Conservation (phyloP, 768 basidiomycete genomes). For the Hygrophoropsis aurantiaca region DNA sequence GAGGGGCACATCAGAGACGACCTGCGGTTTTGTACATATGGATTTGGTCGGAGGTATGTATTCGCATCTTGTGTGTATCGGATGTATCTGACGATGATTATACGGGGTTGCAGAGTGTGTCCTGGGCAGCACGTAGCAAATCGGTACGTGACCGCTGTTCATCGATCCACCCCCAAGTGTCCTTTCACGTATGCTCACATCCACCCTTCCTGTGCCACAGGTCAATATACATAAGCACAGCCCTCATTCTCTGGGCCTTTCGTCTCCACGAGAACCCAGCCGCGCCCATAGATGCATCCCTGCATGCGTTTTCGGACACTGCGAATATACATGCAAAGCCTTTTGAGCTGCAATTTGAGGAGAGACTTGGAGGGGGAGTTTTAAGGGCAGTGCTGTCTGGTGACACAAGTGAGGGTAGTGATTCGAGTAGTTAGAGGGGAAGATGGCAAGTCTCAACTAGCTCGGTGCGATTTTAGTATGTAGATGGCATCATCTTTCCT, state of each 20-base stretch:
- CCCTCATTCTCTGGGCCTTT: neutral
- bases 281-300: slow-evolving; percentile 53
- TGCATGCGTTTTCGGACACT: slow-evolving; percentile 52
- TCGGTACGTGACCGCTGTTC: neutral
- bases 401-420: no score
- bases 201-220: no score
- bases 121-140: slow-evolving; percentile 4
- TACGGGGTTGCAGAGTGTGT: neutral
- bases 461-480: no score
- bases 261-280: slow-evolving; percentile 37
- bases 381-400: no score
- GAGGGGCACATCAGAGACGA: slow-evolving; percentile 25
- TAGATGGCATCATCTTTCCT: no score
- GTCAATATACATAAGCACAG: neutral
- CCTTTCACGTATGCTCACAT: no score
- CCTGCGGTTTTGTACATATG: slow-evolving; percentile 30
- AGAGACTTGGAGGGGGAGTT: slow-evolving; percentile 25
- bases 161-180: no score
- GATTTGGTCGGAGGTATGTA: slow-evolving; percentile 35
- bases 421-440: no score
- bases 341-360: slow-evolving; percentile 54
- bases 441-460: no score
- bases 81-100: no score
- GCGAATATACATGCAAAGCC: slow-evolving; percentile 58
- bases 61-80: neutral